Evolutionary conservation across 805 yeast genomes (phyloP), one percentile per base, ranked within the genome.

Genomic region (Pichia manshurica): DNA sequence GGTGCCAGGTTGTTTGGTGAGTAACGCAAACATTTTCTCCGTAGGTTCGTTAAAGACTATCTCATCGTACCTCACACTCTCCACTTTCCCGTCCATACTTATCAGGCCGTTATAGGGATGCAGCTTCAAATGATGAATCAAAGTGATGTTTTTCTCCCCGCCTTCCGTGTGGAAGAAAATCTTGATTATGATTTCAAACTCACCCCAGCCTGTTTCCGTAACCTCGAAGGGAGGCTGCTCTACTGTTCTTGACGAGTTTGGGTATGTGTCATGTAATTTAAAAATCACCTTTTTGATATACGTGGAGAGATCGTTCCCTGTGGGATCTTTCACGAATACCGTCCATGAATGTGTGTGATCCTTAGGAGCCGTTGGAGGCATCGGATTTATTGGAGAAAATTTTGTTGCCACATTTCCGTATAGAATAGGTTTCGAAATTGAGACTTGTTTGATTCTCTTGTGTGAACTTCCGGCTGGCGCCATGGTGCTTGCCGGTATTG

Each of bases 201-300:
- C 99, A 55, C 99, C 99, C 99, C 99, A 93, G 0, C 99, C 99
- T 0, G 98, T 87, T 61, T 93, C 99, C 2, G 96, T 85, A 25
- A 93, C 88, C 63, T 89, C 95, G 59, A 84, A 93, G 0, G 99
- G 99, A 2, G 98, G 97, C 28, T 72, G 63, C 53, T 93, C 98
- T 15, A 91, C 74, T 1, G 93, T 76, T 47, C 99, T 71, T n/a
- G 88, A 79, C 1, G 96, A 79, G 56, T 82, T 87, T 19, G 82
- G 84, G 58, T 91, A 93, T 0, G 99, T 93, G 54, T 93, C 99
- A 65, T 93, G 99, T 20, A 93, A 71, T 62, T 93, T 93, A 72
- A 91, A 93, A 0, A 90, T 91, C 1, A 93, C 98, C 64, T 87
- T 84, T 60, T 88, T 89, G 58, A 91, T 81, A 57, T 84, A 78